Evolutionary conservation across 2,329 filamentous ascomycete genomes (phyloP), one percentile per base, ranked within the genome.

Genomic region (Parastagonospora nodorum): DNA sequence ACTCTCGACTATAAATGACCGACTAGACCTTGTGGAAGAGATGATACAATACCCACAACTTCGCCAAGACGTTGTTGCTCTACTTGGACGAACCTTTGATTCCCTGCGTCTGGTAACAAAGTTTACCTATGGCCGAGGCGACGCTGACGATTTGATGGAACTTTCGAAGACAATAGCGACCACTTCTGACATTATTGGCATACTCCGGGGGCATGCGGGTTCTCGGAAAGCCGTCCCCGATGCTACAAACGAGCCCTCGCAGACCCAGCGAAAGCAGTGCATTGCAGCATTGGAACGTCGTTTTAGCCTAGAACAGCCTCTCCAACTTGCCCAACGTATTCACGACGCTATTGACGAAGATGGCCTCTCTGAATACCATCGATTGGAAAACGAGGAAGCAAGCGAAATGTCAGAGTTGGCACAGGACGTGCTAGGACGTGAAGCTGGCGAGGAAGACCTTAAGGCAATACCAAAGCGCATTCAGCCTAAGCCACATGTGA

Each of bases 31-130:
- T 0, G 92, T 97, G 4, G 83, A 88, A 15, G 82, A 85, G 38
- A 89, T 97, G 69, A 78, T 93, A 5, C 75, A 82, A 1, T 78
- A 88, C 51, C 78, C 82, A 15, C 77, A 85, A 35, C 79, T 97
- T 5, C 84, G 89, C 36, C 89, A 96, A 59, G 80, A 84, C 37
- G 76, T 95, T 19, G 77, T 85, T 1, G 71, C 83, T 12, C 78
- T 95, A 2, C 79, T 99, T 2, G 84, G 85, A 55, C 82, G 85
- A 19, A 93, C 87, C 44, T 87, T 91, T 62, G 94, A 99, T 74
- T 91, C 90, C 2, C 88, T 95, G 66, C 88, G 94, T 1, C 80
- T 99, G 2, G 86, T 96, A 1, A 94, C 97, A 67, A 97, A 94
- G 69, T 97, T 99, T 71, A 89, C 93, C 0, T 83, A 97, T 8